Evolutionary conservation across 805 yeast genomes (phyloP).

Genomic region (Ogataea salicorniae): DNA sequence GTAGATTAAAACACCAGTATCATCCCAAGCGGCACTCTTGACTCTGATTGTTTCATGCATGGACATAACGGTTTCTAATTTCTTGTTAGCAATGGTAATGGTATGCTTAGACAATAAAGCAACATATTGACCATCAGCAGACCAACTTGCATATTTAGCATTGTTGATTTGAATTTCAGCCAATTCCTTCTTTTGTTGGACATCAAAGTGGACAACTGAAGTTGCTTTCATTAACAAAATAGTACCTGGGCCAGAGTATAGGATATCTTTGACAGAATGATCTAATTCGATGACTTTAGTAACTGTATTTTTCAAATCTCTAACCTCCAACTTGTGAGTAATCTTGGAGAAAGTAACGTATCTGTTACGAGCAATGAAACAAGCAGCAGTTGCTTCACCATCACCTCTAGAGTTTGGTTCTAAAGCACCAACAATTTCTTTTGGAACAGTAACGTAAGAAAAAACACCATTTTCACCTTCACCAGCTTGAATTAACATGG

Average conservation of each 20-base stretch:
- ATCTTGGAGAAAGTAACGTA: conserved; percentile 74
- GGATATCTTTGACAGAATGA: conserved; percentile 60
- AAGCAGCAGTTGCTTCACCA: conserved; percentile 81
- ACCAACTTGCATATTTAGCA: conserved; percentile 88
- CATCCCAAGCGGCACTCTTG: conserved; percentile 98
- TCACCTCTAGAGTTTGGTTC: conserved; percentile 78
- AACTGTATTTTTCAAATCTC: conserved; percentile 73
- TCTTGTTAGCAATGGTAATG: conserved; percentile 79
- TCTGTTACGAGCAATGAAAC: conserved; percentile 91
- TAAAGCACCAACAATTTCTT: conserved; percentile 86
- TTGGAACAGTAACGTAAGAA: conserved; percentile 73
- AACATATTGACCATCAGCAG: conserved; percentile 77
- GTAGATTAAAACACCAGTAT: conserved; percentile 82
- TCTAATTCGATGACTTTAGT: conserved; percentile 79
- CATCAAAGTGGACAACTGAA: conserved; percentile 79
- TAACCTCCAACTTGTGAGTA: conserved; percentile 66
- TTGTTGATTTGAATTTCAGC: conserved; percentile 65
- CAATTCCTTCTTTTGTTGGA: conserved; percentile 81
- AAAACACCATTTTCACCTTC: conserved; percentile 63
- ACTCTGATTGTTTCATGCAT: conserved; percentile 96
- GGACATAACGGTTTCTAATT: conserved; percentile 70
- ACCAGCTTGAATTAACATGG: conserved; percentile 77
- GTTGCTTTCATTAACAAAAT: conserved; percentile 68
- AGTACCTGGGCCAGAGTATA: conserved; percentile 77
- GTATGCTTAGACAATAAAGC: conserved; percentile 91